Evolutionary conservation across 768 basidiomycete genomes (phyloP), one percentile per base, ranked within the genome.

Genomic region (Gymnopilus junonius): DNA sequence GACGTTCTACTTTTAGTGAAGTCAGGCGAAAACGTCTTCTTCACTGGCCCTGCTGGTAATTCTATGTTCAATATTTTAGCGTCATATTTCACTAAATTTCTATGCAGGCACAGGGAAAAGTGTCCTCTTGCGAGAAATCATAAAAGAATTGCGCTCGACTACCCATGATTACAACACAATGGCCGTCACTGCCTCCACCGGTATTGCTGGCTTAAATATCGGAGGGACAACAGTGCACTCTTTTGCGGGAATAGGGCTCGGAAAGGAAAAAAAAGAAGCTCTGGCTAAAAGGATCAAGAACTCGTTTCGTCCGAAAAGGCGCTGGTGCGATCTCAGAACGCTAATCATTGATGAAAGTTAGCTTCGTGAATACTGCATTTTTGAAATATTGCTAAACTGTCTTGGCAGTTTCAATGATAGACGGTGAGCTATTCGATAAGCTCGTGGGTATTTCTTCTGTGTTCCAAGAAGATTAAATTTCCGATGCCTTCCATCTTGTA

Each of bases 301-400:
- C 1, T 71, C 66, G 3, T 35, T 51, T 3, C 39, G 37, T 6
- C 50, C 74, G 2, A 65, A 75, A n/a, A 46, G 67, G 4, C 78
- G 85, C 59, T 93, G 92, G 92, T 66, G 35, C 17, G 65, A 72
- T 1, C 82, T 82, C 6, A 74, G 78, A 60, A 83, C 86, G 21
- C 77, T 93, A 27, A 81, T 93, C 60, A 83, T 93, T 6, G 92
- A 93, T 68, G 92, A 93, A 77, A 83, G 91, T 91, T 61, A 76
- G 75, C 65, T 31, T 50, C 27, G 8, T 39, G 39, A 55, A 29
- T 45, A 35, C 35, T 50, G 25, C 21, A 46, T 39, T 51, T 10
- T 43, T 11, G 10, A 51, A 39, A 17, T 8, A 8, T 21, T 23
- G 34, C 23, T 56, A 8, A 45, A 27, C 42, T 37, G 34, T 20